Base-by-base conservation (phyloP, 148 eudicot species). In the Spergularia bocconei region DNA sequence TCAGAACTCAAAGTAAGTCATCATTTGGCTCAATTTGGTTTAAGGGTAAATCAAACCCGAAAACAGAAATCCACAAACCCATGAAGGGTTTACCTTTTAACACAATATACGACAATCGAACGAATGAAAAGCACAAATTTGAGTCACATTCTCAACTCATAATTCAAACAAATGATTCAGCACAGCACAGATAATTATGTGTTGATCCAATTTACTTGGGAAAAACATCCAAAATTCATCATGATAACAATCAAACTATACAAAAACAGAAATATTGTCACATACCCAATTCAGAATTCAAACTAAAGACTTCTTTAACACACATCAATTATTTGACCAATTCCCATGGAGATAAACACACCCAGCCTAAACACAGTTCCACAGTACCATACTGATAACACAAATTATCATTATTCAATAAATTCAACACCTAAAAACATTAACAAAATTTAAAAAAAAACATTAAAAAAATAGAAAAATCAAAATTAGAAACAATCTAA, bases 141-240 rank as follows among this genome's bases (percentile, higher is more conserved):
- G 4, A 25, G 53, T 19, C 17, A 72, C 52, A 25, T 55, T 41
- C 73, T 67, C 67, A 47, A 57, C 69, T 78, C 56, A 74, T 25
- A 44, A 70, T 17, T 53, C 55, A 38, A 62, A 12, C 29, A 17
- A 74, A 52, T 48, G 61, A 54, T 61, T 17, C 44, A 66, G 11
- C 33, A 48, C 29, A 50, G 11, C 47, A 48, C 29, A 50, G 16
- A 69, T 7, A 4, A 65, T 29, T 29, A 14, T 0, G 25, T 6
- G 36, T 23, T 20, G 53, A 20, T 48, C 19, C 11, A 73, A 29
- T 53, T 15, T 11, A 36, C 44, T 51, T 57, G 48, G 61, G 39
- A 59, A 14, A 39, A 36, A 41, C 36, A 41, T n/a, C 25, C 67
- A 48, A 72, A 66, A 13, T 38, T 19, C 48, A 38, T 21, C 48